Evolutionary conservation across 192 early-diverging fungal genomes (phyloP), one percentile per base, ranked within the genome.

Genomic region (Paraglomus brasilianum): DNA sequence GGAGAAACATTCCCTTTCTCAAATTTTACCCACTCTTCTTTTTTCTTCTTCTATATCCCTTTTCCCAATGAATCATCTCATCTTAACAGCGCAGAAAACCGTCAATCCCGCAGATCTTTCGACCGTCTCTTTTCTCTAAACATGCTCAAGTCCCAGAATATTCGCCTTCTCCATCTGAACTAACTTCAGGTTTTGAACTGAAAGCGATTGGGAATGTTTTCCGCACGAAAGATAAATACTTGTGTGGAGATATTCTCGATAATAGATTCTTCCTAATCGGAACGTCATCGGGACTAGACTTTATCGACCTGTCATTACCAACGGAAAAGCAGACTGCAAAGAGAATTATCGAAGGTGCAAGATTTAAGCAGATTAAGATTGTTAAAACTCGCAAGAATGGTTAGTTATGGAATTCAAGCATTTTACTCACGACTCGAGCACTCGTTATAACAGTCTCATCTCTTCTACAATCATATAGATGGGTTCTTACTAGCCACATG

Each of bases 181-280:
- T 13, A 14, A 49, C 47, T 48, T 66, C 64, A 38, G 17, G 30
- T 19, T 66, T 66, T 0, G 64, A 66, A 51, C 64, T 66, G n/a
- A 13, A 66, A 51, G 40, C 64, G 9, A 22, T 66, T 39, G 64
- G 64, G 2, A 66, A 41, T 19, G 21, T 17, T 19, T 38, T 66
- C 36, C 36, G 52, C 41, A 66, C 15, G 4, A 66, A 66, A 38
- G 64, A 66, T 19, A 66, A 66, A 50, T 66, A 52, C 41, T 14
- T 51, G 40, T 66, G 64, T 52, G 64, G 64, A 4, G 24, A 51
- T 50, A 15, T 66, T 14, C 48, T 66, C 15, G 64, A 66, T 51
- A 39, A 66, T 41, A 14, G 48, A 51, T 66, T 51, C 40, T 66
- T 66, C 52, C 30, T 66, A 39, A 41, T 66, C 5, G 64, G 64